Base-by-base conservation (phyloP, 2,329 filamentous ascomycete genomes). In the Hypocrella siamensis region DNA sequence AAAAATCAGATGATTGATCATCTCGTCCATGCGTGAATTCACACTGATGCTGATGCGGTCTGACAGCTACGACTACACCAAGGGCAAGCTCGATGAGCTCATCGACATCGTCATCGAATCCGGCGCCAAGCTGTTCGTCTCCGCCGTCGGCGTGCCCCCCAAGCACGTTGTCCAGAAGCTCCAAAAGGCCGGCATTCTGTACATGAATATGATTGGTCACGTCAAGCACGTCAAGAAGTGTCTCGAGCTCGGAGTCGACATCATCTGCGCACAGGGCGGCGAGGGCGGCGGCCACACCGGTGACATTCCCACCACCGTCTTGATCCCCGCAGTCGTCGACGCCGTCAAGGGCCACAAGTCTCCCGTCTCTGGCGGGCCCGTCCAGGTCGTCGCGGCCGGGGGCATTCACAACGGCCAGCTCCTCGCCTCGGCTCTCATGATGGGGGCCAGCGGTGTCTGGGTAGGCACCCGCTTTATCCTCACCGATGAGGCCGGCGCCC, bases 201-300 rank as follows among this genome's bases (percentile, higher is more conserved):
- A 92, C 70, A 96, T 96, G 90, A 98, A 98, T 77, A 98, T 98
- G 90, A 86, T 98, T 54, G 90, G 90, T 44, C 90, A 98, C 70
- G 88, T 90, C 52, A 98, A 98, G 76, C 90, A 98, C 64, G 88
- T 93, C 41, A 72, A 84, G 61, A 98, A 96, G 70, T 92, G 84
- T 59, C 70, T 98, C 40, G 84, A 88, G 31, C 71, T 86, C 36
- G 90, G 86, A 42, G 83, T 77, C 46, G 90, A 98, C 60, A 80
- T 98, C 48, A 96, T 98, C 64, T 96, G 88, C 65, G 90, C 90
- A 32, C 90, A 98, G 65, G 90, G 90, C 53, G 88, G 90, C 47
- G 90, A 98, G 65, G 90, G 90, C 41, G 90, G 90, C 54, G 90
- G 90, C 44, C 86, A 94, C 67, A 94, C 85, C 11, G 90, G 90